Percentiles rank a stretch among this genome's conserved stretches.
phyloP scores from a whole-genome alignment of 257 asterid species.

The Leonotis leonurus region DNA sequence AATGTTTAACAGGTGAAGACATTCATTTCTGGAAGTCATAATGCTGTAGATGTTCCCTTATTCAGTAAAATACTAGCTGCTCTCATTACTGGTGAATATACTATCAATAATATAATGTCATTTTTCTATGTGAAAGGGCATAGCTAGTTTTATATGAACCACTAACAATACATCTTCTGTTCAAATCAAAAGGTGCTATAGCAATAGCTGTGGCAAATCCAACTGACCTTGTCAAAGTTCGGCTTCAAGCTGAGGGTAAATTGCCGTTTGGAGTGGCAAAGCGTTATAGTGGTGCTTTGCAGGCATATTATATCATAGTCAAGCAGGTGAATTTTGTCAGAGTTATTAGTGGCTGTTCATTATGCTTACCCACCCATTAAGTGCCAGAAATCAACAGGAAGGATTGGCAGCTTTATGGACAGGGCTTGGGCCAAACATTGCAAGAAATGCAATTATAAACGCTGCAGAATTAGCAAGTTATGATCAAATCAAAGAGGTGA shows the following conservation, averaged over 20 bases:
- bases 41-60: constrained; percentile 55
- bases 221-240: constrained; percentile 91
- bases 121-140: background rate
- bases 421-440: constrained; percentile 89
- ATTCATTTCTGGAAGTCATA: constrained; percentile 47
- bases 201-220: constrained; percentile 96
- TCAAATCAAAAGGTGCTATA: constrained; percentile 62
- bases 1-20: constrained; percentile 54
- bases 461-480: constrained; percentile 96
- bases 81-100: constrained; percentile 61
- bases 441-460: constrained; percentile 79
- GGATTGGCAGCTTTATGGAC: constrained; percentile 92
- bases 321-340: constrained; percentile 51
- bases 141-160: constrained; percentile 10
- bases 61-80: constrained; percentile 78
- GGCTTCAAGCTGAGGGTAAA: constrained; percentile 95
- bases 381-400: constrained; percentile 54
- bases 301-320: constrained; percentile 71
- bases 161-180: constrained; percentile 2
- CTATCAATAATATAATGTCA: constrained; percentile 3
- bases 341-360: constrained; percentile 6
- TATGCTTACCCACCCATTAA: constrained; percentile 22
- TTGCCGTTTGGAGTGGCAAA: constrained; percentile 55
- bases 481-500: constrained; percentile 87
- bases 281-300: constrained; percentile 77